Conservation (phyloP, 805 yeast genomes). For the Vanderwaltozyma polyspora region DNA sequence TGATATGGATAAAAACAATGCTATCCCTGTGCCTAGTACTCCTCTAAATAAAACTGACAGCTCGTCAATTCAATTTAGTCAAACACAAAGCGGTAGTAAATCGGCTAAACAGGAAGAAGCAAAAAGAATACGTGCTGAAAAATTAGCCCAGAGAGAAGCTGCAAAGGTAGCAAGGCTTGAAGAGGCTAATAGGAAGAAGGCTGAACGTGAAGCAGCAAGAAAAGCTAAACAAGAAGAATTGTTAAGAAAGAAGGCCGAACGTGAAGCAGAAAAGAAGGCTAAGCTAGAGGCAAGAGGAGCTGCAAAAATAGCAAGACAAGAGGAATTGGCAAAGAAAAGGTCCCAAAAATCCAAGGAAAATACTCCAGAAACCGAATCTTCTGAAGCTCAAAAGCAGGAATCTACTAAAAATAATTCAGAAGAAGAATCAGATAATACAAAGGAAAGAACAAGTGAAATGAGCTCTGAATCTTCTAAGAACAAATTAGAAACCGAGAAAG, state of each 20-base stretch:
- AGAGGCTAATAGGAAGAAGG: too few relatives aligned
- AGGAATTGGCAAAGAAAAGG: conserved; percentile 1
- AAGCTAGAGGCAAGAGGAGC: not conserved
- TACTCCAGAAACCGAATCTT: not conserved
- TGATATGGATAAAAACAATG: too few relatives aligned
- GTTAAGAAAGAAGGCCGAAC: not conserved
- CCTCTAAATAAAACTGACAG: too few relatives aligned
- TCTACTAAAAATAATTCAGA: too few relatives aligned
- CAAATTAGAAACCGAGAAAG: not conserved
- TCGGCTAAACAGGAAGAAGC: not conserved
- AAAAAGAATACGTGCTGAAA: too few relatives aligned
- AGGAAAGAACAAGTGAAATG: not conserved
- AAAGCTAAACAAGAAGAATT: too few relatives aligned
- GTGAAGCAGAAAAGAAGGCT: not conserved
- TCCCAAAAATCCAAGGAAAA: not conserved
- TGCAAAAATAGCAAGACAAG: not conserved
- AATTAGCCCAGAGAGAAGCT: too few relatives aligned
- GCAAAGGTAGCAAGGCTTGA: too few relatives aligned
- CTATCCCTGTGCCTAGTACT: too few relatives aligned
- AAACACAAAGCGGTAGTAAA: not conserved
- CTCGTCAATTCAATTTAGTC: too few relatives aligned
- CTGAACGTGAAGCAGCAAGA: too few relatives aligned
- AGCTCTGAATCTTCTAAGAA: not conserved
- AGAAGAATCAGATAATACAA: too few relatives aligned
- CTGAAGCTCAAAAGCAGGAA: not conserved